Base-by-base conservation (phyloP, 75 land plant genomes). In the Pinus albicaulis region DNA sequence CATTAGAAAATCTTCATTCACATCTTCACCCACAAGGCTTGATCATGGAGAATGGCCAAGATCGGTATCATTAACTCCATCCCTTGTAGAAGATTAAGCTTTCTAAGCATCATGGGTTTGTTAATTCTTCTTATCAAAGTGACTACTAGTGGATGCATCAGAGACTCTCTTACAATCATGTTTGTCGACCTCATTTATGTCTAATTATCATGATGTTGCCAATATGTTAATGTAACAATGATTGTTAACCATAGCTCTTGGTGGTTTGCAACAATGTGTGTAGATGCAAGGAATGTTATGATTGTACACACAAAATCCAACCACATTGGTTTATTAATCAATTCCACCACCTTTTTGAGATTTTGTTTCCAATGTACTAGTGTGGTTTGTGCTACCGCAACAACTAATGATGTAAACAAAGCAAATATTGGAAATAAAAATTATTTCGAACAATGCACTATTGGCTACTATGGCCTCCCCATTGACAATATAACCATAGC, bases 251-350 rank as follows among this genome's bases (percentile, higher is more conserved):
- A 90, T 41, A 61, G 38, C 58, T 77, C 52, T 12, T 63, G 85
- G 15, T 80, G 62, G 3, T 89, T 89, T 7, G 85, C 87, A 24
- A 90, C 87, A 36, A 90, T 87, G 56, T 85, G 85, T 6, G 85
- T 76, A 55, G 89, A 82, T 17, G 92, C 52, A 8, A 87, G 83
- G 55, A 90, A 90, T 7, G 92, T 83, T 1, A 87, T 79, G 2
- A 87, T 48, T 4, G 92, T 90, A 80, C 89, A 90, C 5, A 82
- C 80, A 36, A 88, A 80, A 6, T 90, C 92, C 80, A 90, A 31
- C 92, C 92, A 90, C 92, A 90, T 90, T 61, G 88, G n/a, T 77
- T 90, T 90, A 80, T 90, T 90, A 38, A 90, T 90, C 31, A 90
- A 86, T 59, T 81, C 86, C 58, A 88, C 86, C 22, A 90, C 92